phyloP scores from a whole-genome alignment of 257 asterid species.

The Solanum sitiens region DNA sequence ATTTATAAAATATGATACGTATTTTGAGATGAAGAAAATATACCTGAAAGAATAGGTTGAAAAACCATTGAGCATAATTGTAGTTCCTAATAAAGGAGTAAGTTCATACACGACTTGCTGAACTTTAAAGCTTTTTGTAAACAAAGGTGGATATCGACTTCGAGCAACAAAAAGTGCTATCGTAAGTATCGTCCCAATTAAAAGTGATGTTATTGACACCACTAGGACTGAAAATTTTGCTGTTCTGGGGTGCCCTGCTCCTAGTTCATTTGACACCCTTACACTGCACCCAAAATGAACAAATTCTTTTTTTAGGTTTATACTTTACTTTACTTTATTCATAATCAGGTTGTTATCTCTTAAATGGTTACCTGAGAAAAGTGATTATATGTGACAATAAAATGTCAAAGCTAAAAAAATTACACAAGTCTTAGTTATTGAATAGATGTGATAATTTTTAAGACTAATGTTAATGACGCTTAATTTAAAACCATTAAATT shows the following conservation, averaged over 20 bases:
- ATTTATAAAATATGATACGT: neutral
- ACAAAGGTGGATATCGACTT: neutral
- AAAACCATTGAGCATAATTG: neutral
- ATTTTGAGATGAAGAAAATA: neutral
- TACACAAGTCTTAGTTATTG: too few relatives aligned
- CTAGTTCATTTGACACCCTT: constrained; percentile 1
- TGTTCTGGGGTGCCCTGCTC: neutral
- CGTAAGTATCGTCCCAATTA: too few relatives aligned
- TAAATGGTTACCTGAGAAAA: neutral
- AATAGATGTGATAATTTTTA: too few relatives aligned
- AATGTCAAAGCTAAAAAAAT: too few relatives aligned
- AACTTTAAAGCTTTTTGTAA: neutral
- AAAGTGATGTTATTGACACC: too few relatives aligned
- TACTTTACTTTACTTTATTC: too few relatives aligned
- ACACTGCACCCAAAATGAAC: neutral
- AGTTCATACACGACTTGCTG: neutral
- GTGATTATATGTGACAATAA: too few relatives aligned
- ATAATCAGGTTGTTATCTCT: too few relatives aligned
- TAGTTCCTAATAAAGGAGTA: neutral
- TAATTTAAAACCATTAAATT: too few relatives aligned
- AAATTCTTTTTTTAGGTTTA: too few relatives aligned
- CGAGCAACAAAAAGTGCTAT: neutral
- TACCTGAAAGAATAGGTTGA: neutral
- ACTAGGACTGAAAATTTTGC: neutral
- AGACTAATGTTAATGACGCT: too few relatives aligned